Conservation (phyloP, 495 filamentous ascomycete species). For the Annulohypoxylon nitens region DNA sequence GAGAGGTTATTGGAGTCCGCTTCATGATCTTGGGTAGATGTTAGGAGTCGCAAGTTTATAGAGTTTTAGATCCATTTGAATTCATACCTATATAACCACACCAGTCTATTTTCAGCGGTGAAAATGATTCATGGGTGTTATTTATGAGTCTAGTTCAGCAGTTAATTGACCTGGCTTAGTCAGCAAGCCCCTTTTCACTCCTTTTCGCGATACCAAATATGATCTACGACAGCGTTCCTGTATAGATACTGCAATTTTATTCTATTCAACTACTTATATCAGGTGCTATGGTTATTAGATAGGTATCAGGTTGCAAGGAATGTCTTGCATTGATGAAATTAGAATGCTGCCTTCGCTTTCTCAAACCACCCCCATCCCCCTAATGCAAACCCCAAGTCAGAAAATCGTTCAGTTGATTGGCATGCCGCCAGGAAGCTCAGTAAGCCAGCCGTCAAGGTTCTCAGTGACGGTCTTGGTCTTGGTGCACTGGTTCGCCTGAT, state of each 20-base stretch:
- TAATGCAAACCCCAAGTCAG: neutral
- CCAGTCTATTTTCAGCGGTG: neutral
- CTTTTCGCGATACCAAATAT: neutral
- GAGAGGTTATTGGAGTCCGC: neutral
- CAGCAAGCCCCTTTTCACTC: neutral
- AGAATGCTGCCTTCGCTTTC: slow-evolving; percentile 1
- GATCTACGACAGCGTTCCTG: neutral
- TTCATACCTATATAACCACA: neutral
- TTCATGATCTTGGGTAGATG: neutral
- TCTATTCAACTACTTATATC: slow-evolving; percentile 23
- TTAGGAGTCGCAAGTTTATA: neutral
- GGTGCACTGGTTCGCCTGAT: slow-evolving; percentile 55
- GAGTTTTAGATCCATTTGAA: neutral
- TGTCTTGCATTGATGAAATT: neutral
- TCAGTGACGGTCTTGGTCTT: slow-evolving; percentile 52
- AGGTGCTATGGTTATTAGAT: slow-evolving; percentile 3
- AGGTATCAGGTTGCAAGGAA: slow-evolving; percentile 13
- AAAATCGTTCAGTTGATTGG: slow-evolving; percentile 37
- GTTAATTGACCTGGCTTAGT: too few species aligned
- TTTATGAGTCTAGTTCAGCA: too few species aligned
- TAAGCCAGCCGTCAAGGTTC: slow-evolving; percentile 52
- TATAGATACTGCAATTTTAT: neutral
- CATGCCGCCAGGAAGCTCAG: slow-evolving; percentile 51
- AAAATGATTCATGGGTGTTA: neutral
- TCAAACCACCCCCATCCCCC: neutral